A percentile compares a stretch with the other conserved stretches of the same genome.
Evolutionary conservation across 2,329 filamentous ascomycete species (phyloP).

Genomic region (Verticillium albo-atrum): DNA sequence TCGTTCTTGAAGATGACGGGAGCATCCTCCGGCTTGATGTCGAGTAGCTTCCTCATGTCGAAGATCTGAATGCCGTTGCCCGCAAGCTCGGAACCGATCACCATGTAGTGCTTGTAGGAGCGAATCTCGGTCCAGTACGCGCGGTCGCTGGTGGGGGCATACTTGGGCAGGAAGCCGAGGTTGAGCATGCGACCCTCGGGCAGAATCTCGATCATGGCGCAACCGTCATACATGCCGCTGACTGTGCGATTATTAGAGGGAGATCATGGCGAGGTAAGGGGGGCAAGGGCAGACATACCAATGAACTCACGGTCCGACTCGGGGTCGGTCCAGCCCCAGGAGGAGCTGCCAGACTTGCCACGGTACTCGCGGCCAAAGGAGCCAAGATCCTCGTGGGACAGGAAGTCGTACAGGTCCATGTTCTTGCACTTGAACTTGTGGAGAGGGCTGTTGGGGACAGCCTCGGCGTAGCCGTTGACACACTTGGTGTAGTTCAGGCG

Average conservation of each 20-base stretch:
- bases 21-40: slow-evolving; percentile 28
- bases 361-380: slow-evolving; percentile 22
- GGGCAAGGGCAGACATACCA: not conserved
- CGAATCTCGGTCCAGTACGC: slow-evolving; percentile 30
- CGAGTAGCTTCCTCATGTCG: slow-evolving; percentile 44
- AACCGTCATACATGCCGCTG: slow-evolving; percentile 30
- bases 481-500: slow-evolving; percentile 17
- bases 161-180: slow-evolving; percentile 30
- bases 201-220: slow-evolving; percentile 38
- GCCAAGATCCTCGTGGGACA: slow-evolving; percentile 46
- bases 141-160: slow-evolving; percentile 8
- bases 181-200: slow-evolving; percentile 35
- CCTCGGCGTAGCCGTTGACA: slow-evolving; percentile 14
- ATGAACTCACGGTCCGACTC: slow-evolving; percentile 25
- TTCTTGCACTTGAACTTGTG: slow-evolving; percentile 18
- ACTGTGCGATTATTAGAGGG: not conserved
- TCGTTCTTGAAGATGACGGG: slow-evolving; percentile 19
- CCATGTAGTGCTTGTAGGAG: slow-evolving; percentile 24
- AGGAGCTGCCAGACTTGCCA: slow-evolving; percentile 21
- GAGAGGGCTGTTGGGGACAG: slow-evolving; percentile 13
- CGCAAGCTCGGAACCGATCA: slow-evolving; percentile 34
- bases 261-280: not conserved
- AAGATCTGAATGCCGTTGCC: slow-evolving; percentile 57
- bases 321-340: slow-evolving; percentile 37
- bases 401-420: slow-evolving; percentile 50